A percentile compares a stretch with the other conserved stretches of the same genome.
These are phyloP conservation scores for Phytophthora pinifolia DNA, from an alignment of 352 stramenopile genomes.

Conservation along the genomic window DNA sequence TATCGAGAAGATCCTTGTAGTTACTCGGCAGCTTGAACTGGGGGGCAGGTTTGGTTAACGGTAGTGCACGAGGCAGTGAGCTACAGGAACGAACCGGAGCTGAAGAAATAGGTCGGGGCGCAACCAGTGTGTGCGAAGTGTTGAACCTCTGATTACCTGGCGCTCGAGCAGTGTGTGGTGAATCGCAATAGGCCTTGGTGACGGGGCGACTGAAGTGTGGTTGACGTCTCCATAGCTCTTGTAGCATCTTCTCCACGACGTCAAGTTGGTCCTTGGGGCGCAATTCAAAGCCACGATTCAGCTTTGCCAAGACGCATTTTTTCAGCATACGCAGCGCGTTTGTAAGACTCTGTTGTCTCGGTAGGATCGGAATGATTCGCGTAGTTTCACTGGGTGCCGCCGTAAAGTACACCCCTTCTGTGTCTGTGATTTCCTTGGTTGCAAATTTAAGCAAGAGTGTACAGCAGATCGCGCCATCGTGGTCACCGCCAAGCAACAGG, in stretches of 20 bases:
- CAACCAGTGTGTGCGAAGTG: too few species aligned
- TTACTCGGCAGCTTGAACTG: conserved; percentile 6
- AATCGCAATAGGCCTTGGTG: not conserved
- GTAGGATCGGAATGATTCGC: conserved; percentile 2
- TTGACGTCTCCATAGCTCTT: not conserved
- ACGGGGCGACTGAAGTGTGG: not conserved
- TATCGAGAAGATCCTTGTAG: conserved; percentile 11
- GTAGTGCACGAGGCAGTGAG: not conserved
- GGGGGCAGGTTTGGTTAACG: not conserved
- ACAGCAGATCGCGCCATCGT: conserved; percentile 24
- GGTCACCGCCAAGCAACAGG: conserved; percentile 20
- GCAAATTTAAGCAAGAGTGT: conserved; percentile 7
- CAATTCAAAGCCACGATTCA: conserved; percentile 13
- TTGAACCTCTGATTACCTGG: too few species aligned
- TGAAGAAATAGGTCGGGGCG: too few species aligned
- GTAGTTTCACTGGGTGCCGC: conserved; percentile 1
- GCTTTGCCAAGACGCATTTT: conserved; percentile 6
- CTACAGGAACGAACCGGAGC: too few species aligned
- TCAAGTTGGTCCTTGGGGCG: conserved; percentile 3
- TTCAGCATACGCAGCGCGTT: conserved; percentile 21
- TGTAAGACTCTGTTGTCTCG: conserved; percentile 1
- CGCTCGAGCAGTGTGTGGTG: too few species aligned
- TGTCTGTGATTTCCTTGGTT: conserved; percentile 16
- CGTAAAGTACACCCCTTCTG: conserved; percentile 7
- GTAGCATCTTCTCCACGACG: conserved; percentile 2